Evolutionary conservation across 2,329 filamentous ascomycete genomes (phyloP).

Genomic region (Pseudocercospora vitis): DNA sequence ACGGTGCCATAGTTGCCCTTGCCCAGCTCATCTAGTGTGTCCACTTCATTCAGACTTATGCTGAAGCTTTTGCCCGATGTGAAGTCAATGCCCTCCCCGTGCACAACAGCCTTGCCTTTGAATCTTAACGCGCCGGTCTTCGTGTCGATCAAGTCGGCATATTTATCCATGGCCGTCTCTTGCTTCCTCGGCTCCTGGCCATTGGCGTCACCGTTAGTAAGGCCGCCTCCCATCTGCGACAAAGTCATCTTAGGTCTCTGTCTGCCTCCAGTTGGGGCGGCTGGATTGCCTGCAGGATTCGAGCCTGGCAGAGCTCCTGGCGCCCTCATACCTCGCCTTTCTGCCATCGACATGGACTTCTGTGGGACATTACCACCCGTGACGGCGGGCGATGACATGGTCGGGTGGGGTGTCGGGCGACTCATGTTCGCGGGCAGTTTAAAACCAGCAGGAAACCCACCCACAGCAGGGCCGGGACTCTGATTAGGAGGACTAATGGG

Average conservation of each 20-base stretch:
- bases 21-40: conserved; percentile 87
- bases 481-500: conserved; percentile 20
- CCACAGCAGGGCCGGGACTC: conserved; percentile 31
- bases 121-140: conserved; percentile 91
- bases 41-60: conserved; percentile 93
- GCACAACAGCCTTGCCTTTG: conserved; percentile 86
- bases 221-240: conserved; percentile 44
- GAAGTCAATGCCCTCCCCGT: conserved; percentile 87
- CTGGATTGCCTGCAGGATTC: conserved; percentile 46
- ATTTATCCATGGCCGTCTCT: conserved; percentile 58
- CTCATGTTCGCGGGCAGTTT: conserved; percentile 42
- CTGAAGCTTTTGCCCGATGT: conserved; percentile 84
- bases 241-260: conserved; percentile 48
- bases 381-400: conserved; percentile 52
- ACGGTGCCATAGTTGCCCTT: conserved; percentile 99
- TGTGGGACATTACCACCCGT: conserved; percentile 40
- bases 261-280: conserved; percentile 33
- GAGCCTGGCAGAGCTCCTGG: conserved; percentile 54
- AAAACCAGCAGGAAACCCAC: conserved; percentile 47
- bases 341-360: conserved; percentile 60
- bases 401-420: conserved; percentile 43
- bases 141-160: conserved; percentile 81
- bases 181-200: conserved; percentile 31
- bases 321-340: conserved; percentile 66
- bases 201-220: conserved; percentile 36